A percentile compares a stretch with the other conserved stretches of the same genome.
phyloP scores from a whole-genome alignment of 164 flowering plant species.

The Kalanchoe fedtschenkoi region DNA sequence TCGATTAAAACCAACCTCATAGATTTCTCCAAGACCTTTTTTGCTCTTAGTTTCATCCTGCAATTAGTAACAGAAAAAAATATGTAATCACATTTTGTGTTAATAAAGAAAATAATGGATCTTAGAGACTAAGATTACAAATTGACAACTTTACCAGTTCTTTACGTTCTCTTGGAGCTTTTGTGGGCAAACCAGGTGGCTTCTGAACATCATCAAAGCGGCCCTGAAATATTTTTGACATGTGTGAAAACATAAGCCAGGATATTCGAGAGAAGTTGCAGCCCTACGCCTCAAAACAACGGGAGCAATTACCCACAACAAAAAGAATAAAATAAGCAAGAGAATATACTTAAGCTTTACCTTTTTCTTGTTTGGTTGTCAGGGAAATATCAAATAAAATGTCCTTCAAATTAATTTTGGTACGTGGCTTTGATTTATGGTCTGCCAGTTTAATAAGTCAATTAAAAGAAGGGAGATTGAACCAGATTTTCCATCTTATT shows the following conservation, averaged over 20 bases:
- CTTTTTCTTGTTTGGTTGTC: too few relatives aligned
- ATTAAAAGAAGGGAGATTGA: too few relatives aligned
- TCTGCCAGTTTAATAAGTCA: too few relatives aligned
- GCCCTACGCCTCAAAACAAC: neutral
- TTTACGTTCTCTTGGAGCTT: constrained; percentile 56
- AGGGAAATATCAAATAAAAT: too few relatives aligned
- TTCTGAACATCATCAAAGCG: constrained; percentile 72
- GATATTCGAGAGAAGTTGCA: neutral
- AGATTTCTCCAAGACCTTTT: constrained; percentile 85
- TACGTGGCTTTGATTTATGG: too few relatives aligned
- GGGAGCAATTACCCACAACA: neutral
- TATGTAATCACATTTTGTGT: neutral
- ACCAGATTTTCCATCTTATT: too few relatives aligned
- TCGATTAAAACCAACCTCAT: constrained; percentile 49
- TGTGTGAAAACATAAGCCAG: neutral
- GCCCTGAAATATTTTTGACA: constrained; percentile 32
- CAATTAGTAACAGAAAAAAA: constrained; percentile 5
- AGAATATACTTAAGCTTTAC: too few relatives aligned
- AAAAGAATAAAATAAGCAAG: neutral
- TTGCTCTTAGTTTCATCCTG: constrained; percentile 97
- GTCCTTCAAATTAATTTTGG: too few relatives aligned
- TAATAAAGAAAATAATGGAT: neutral
- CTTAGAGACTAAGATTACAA: neutral
- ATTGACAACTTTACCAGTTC: constrained; percentile 47
- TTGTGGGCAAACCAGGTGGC: constrained; percentile 39